Evolutionary conservation across 305 asterid species (phyloP).

Genomic region (Solanum aculeatissimum): DNA sequence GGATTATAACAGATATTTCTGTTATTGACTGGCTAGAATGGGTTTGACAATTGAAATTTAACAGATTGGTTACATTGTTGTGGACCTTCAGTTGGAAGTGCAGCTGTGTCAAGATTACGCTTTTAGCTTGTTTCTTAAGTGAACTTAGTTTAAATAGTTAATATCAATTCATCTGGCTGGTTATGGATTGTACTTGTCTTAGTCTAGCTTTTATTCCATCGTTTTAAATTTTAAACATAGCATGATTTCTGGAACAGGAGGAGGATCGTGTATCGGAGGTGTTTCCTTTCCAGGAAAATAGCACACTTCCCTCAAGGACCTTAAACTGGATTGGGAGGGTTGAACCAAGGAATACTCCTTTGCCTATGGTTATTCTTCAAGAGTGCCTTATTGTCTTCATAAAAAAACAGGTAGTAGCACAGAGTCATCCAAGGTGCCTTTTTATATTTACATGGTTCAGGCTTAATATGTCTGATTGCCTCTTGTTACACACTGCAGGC

Average conservation of each 20-base stretch:
- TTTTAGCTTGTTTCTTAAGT: not conserved
- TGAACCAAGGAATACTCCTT: constrained; percentile 61
- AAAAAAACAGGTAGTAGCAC: constrained; percentile 60
- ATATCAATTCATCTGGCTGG: not conserved
- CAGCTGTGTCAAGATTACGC: not conserved
- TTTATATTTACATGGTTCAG: not conserved
- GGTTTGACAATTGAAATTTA: not conserved
- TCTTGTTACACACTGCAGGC: constrained; percentile 39
- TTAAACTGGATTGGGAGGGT: constrained; percentile 62
- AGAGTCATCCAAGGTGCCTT: not conserved
- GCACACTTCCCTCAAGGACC: constrained; percentile 71
- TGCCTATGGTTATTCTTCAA: constrained; percentile 72
- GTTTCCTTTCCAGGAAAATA: constrained; percentile 83
- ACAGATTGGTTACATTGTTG: not conserved
- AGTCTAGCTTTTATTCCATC: not conserved
- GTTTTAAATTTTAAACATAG: constrained; percentile 3
- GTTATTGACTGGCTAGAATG: not conserved
- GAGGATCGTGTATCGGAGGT: constrained; percentile 57
- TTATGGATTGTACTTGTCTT: not conserved
- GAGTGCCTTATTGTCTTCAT: constrained; percentile 72
- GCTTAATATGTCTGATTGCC: not conserved
- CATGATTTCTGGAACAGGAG: constrained; percentile 45
- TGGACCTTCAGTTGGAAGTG: not conserved
- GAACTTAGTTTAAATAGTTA: not conserved
- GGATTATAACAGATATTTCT: not conserved